A percentile compares a stretch with the other conserved stretches of the same genome.
phyloP scores from a whole-genome alignment of 2,329 filamentous ascomycete genomes.

The Xylaria digitata region DNA sequence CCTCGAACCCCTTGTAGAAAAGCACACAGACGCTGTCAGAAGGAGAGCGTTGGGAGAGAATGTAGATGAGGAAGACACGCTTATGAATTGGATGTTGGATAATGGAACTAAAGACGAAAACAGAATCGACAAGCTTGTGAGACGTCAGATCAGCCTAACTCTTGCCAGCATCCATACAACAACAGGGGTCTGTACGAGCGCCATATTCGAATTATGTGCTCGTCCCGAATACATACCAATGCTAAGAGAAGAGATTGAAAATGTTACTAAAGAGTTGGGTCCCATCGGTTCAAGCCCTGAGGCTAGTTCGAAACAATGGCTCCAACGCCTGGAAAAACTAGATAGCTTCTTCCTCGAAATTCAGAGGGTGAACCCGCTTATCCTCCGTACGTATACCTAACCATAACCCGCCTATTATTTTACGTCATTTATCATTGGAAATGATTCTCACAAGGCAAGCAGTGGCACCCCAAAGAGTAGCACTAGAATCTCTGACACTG shows the following conservation, averaged over 20 bases:
- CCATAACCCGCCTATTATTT: slow-evolving; percentile 15
- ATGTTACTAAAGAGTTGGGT: slow-evolving; percentile 18
- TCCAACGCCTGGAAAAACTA: slow-evolving; percentile 26
- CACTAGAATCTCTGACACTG: slow-evolving; percentile 15
- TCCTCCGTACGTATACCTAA: slow-evolving; percentile 24
- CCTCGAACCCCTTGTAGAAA: slow-evolving; percentile 17
- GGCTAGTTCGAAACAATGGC: slow-evolving; percentile 23
- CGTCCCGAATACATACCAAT: slow-evolving; percentile 35
- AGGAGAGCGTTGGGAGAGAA: slow-evolving; percentile 7
- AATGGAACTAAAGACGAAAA: slow-evolving; percentile 26
- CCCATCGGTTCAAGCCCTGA: slow-evolving; percentile 5
- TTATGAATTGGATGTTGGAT: slow-evolving; percentile 38
- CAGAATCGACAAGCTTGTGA: slow-evolving; percentile 5
- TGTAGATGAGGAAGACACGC: slow-evolving; percentile 29
- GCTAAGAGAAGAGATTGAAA: slow-evolving; percentile 33
- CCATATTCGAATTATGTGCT: slow-evolving; percentile 36
- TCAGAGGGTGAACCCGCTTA: slow-evolving; percentile 22
- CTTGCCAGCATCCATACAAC: slow-evolving; percentile 30
- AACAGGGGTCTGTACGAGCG: slow-evolving; percentile 5
- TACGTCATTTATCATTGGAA: not conserved
- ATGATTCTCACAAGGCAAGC: not conserved
- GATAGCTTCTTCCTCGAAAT: slow-evolving; percentile 37
- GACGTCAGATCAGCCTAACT: slow-evolving; percentile 22
- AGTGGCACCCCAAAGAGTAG: slow-evolving; percentile 31
- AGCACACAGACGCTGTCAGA: slow-evolving; percentile 12